phyloP scores from a whole-genome alignment of 371 early-diverging fungal genomes.

The Lichtheimia corymbifera region DNA sequence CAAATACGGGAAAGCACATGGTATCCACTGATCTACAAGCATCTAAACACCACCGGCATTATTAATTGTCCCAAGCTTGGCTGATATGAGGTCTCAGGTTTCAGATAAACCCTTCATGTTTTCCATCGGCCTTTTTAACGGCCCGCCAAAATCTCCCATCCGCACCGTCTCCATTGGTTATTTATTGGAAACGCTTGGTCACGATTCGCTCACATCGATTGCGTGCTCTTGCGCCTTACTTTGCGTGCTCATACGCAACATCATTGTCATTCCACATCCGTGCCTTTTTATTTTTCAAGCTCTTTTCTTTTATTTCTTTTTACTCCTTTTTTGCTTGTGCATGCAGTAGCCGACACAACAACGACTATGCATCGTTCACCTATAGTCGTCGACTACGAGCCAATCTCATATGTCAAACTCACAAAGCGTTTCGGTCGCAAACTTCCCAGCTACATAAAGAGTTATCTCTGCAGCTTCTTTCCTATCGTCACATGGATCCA shows the following conservation, averaged over 20 bases:
- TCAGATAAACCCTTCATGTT: too few species aligned
- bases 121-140: too few species aligned
- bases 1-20: too few species aligned
- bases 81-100: too few species aligned
- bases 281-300: not conserved
- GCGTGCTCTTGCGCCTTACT: slow-evolving; percentile 3
- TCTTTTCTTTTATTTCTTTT: slow-evolving; percentile 1
- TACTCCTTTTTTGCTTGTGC: not conserved
- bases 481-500: slow-evolving; percentile 72
- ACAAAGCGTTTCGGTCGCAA: slow-evolving; percentile 18
- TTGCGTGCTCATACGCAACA: not conserved
- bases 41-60: too few species aligned
- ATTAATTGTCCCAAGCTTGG: too few species aligned
- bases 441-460: slow-evolving; percentile 26
- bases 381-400: slow-evolving; percentile 44
- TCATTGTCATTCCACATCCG: not conserved
- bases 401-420: slow-evolving; percentile 20
- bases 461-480: slow-evolving; percentile 44
- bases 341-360: not conserved
- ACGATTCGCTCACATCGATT: not conserved
- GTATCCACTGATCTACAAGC: too few species aligned
- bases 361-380: slow-evolving; percentile 8
- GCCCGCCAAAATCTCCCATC: not conserved
- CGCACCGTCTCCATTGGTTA: not conserved
- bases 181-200: not conserved